These are phyloP conservation scores for Metarhizium robertsii DNA, from an alignment of 2,329 filamentous ascomycete species.

Conservation along the genomic window DNA sequence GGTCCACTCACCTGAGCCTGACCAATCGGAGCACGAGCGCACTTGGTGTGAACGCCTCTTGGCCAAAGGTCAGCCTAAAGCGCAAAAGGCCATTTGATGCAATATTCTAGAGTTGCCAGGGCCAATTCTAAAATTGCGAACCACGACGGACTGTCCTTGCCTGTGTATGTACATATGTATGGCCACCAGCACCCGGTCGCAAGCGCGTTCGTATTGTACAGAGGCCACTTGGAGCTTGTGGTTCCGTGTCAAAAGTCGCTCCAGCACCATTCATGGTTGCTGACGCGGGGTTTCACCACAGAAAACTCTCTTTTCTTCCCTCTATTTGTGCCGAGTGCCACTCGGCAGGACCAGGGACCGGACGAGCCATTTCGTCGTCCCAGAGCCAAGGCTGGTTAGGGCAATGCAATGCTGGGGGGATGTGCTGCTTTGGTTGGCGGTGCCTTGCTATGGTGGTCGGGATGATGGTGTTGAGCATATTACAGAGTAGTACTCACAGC, in stretches of 20 bases:
- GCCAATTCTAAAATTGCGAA: background rate
- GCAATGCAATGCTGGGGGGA: background rate
- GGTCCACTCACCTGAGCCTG: background rate
- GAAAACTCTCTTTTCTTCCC: no score
- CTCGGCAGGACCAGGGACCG: background rate
- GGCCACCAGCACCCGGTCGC: no score
- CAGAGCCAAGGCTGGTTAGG: background rate
- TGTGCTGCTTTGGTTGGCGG: background rate
- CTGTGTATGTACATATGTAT: no score
- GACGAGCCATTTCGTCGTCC: background rate
- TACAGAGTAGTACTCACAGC: background rate
- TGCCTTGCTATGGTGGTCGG: background rate
- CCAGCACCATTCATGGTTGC: no score
- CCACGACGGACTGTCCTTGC: background rate
- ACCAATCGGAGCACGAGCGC: conserved; percentile 13
- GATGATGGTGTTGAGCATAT: background rate
- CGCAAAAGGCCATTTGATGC: background rate
- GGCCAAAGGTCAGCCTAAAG: conserved; percentile 3
- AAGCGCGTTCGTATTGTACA: no score
- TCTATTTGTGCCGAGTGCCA: background rate
- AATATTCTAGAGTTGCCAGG: background rate
- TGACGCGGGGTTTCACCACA: no score
- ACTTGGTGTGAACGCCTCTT: conserved; percentile 5
- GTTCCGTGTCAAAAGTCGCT: no score
- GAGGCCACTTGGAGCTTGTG: no score